Evolutionary conservation across 768 basidiomycete genomes (phyloP), one percentile per base, ranked within the genome.

Genomic region (Lentinula aciculospora): DNA sequence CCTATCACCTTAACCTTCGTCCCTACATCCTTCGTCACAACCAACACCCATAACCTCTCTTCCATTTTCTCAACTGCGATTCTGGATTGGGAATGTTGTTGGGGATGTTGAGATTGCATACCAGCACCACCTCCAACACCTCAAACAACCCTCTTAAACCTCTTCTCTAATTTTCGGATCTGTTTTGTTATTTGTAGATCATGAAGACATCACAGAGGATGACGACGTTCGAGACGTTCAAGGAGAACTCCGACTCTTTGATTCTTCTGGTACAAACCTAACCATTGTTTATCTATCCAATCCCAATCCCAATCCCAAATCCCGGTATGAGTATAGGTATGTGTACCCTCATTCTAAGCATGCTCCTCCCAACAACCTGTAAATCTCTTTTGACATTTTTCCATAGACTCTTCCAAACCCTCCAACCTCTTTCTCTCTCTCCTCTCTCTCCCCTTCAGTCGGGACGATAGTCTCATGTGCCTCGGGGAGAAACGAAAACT

Each of bases 401-500:
- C 49, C 49, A 51, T 8, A 51, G 6, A 5, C 32, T 34, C 32
- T 13, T n/a, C 32, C 32, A 34, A 34, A 5, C 32, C 32, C 32
- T 13, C 13, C 32, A 34, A 6, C 32, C 13, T 34, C 42, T 55
- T 60, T 13, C 67, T 34, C 44, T 71, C 69, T 27, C 69, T 74
- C 53, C 70, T 62, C 28, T 76, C 65, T 32, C 71, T 64, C 57
- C n/a, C n/a, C n/a, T n/a, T n/a, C n/a, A n/a, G 91, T 17, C 93
- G 91, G 91, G 91, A 94, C 63, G 72, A 89, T 40, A 92, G 91
- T 63, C 82, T 94, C 49, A 94, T 96, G 86, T 96, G 94, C 68
- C 67, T 92, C 37, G 76, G 81, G 59, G 94, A 97, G 76, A 94
- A 92, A 77, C 87, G 94, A 44, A 91, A 78, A 4, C 79, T 98